These are phyloP conservation scores for Stachybotrys echinatus DNA, from an alignment of 2,329 filamentous ascomycete genomes.

Conservation along the genomic window DNA sequence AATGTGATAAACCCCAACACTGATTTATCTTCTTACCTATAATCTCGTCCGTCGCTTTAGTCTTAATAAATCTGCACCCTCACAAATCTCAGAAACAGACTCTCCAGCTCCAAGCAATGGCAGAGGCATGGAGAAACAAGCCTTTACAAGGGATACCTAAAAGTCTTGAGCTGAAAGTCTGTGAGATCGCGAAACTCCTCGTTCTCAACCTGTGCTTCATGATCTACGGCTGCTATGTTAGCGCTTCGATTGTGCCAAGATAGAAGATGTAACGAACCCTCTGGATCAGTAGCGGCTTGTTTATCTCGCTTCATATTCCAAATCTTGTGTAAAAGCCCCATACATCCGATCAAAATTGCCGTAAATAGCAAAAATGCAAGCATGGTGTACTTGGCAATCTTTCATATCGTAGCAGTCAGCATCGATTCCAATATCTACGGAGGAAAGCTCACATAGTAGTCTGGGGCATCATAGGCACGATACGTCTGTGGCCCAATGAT, in stretches of 20 bases:
- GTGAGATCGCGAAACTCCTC: constrained; percentile 5
- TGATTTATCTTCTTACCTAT: no score
- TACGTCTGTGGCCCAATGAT: constrained; percentile 8
- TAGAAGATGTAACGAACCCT: not conserved
- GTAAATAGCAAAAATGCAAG: constrained; percentile 3
- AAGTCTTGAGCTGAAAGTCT: constrained; percentile 4
- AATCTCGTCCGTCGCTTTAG: no score
- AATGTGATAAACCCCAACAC: no score
- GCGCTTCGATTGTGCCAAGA: not conserved
- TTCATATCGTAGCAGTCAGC: not conserved
- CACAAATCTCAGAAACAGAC: no score
- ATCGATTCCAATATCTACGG: not conserved
- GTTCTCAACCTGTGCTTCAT: constrained; percentile 1
- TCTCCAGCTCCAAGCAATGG: no score
- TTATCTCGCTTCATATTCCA: constrained; percentile 4
- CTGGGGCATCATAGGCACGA: constrained; percentile 2
- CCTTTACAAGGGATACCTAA: constrained; percentile 4
- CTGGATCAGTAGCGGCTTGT: not conserved
- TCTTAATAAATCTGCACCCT: no score
- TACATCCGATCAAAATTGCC: not conserved
- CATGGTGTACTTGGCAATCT: constrained; percentile 7
- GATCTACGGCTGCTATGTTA: not conserved
- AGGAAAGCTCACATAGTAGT: constrained; percentile 3
- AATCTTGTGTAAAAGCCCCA: constrained; percentile 2
- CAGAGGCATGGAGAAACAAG: not conserved